Evolutionary conservation across 495 filamentous ascomycete species (phyloP).

Genomic region (Staphylotrichum longicolle): DNA sequence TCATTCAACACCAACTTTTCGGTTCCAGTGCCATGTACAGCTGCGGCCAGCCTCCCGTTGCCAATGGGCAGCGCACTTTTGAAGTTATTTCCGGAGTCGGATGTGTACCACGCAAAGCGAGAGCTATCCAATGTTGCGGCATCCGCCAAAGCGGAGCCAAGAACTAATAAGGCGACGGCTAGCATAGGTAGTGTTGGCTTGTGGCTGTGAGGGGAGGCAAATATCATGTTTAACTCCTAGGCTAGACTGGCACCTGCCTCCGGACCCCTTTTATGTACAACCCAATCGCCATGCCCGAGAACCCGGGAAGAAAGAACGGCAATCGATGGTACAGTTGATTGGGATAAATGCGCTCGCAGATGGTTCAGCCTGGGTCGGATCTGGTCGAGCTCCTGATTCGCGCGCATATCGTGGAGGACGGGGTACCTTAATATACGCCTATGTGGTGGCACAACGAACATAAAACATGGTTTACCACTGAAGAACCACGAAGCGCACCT

Average conservation of each 20-base stretch:
- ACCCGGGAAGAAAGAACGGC: background rate
- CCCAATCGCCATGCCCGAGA: background rate
- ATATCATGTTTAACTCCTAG: too few relatives aligned
- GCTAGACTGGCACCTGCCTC: background rate
- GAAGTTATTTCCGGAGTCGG: background rate
- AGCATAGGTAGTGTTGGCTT: background rate
- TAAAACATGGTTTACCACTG: too few relatives aligned
- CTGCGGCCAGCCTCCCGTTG: conserved; percentile 3
- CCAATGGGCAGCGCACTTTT: background rate
- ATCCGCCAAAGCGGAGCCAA: background rate
- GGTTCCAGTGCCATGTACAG: background rate
- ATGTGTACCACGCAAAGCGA: background rate
- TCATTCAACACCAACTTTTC: conserved; percentile 7
- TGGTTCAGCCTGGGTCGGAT: background rate
- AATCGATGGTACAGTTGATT: background rate
- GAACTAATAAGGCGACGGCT: background rate
- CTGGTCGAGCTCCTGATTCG: background rate
- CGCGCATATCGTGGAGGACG: background rate
- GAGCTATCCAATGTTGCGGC: background rate
- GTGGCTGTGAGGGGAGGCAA: too few relatives aligned
- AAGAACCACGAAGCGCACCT: too few relatives aligned
- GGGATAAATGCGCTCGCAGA: background rate
- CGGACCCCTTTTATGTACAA: conserved; percentile 3
- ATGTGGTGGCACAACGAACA: too few relatives aligned
- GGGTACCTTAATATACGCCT: too few relatives aligned